phyloP scores from a whole-genome alignment of 495 filamentous ascomycete species.

The Aspergillus bridgeri region DNA sequence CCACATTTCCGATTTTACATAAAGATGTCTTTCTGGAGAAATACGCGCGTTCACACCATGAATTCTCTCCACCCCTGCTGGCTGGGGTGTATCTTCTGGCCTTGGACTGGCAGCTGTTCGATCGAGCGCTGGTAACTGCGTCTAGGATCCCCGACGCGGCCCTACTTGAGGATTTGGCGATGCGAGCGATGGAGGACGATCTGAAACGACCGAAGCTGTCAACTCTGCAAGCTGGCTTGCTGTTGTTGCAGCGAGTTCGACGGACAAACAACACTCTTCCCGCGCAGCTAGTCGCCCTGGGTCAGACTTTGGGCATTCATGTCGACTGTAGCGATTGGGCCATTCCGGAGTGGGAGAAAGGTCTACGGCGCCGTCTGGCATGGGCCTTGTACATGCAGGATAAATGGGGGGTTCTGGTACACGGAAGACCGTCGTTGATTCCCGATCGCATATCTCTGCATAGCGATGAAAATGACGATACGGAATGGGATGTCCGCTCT shows the following conservation, averaged over 20 bases:
- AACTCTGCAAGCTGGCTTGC: slow-evolving; percentile 73
- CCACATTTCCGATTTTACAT: slow-evolving; percentile 78
- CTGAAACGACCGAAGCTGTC: slow-evolving; percentile 70
- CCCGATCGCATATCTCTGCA: slow-evolving; percentile 43
- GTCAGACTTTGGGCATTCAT: slow-evolving; percentile 78
- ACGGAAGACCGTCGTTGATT: slow-evolving; percentile 82
- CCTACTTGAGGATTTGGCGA: slow-evolving; percentile 64
- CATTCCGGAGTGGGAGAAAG: slow-evolving; percentile 77
- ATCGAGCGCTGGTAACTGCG: slow-evolving; percentile 52
- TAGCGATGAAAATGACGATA: slow-evolving; percentile 44
- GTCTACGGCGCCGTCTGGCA: slow-evolving; percentile 72
- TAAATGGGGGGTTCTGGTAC: slow-evolving; percentile 80
- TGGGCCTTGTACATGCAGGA: slow-evolving; percentile 89
- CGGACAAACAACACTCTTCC: slow-evolving; percentile 11
- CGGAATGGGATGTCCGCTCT: slow-evolving; percentile 31
- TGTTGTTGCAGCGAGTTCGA: slow-evolving; percentile 64
- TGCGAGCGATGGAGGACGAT: slow-evolving; percentile 60
- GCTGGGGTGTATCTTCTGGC: slow-evolving; percentile 83
- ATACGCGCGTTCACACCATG: slow-evolving; percentile 65
- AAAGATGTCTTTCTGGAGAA: slow-evolving; percentile 68
- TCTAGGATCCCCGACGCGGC: slow-evolving; percentile 53
- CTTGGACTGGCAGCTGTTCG: slow-evolving; percentile 79
- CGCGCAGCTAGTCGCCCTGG: slow-evolving; percentile 60
- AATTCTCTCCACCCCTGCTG: slow-evolving; percentile 72
- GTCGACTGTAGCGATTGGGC: slow-evolving; percentile 76